Base-by-base conservation (phyloP, 2,329 filamentous ascomycete genomes). In the Fusarium annulatum region DNA sequence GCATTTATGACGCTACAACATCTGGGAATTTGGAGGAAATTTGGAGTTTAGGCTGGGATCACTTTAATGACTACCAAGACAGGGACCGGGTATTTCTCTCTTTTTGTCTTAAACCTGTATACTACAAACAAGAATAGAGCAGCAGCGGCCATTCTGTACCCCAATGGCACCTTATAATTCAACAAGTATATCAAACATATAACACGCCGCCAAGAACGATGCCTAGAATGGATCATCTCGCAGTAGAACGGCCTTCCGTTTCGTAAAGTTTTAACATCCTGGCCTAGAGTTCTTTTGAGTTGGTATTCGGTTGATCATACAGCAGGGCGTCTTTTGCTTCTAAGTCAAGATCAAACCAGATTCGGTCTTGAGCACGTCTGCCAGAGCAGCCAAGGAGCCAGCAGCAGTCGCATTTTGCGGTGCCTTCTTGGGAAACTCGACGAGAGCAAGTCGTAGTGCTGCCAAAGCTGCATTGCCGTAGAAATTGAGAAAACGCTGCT, bases 391-490 rank as follows among this genome's bases (percentile, higher is more conserved):
- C 49, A 92, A 78, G 9, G 87, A 87, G 43, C 84, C 84, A 4
- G 87, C 87, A 3, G 86, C 88, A 2, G 85, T 81, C 3, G 85
- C 86, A 59, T 86, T 84, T 26, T 83, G 80, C 5, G 84, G 81
- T 2, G 86, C 86, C 63, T 84, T 86, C 33, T 83, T 84, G 2
- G 94, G 94, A 55, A 96, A 91, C 18, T 94, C 92, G n/a, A 96
- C 82, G 33, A 96, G 84, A 0, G 93, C 93, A 58, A 89, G 85
- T 42, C 90, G 86, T 73, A 98, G 81, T 3, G 94, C 90, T 1
- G 89, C 92, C n/a, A 93, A 80, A 1, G 90, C 95, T 12, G 92
- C 90, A 56, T 90, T 91, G 2, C 95, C 96, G 78, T 95, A 99
- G 75, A 96, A 94, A 19, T 87, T 86, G 55, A 98, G 84, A 77